Evolutionary conservation across 2,329 filamentous ascomycete genomes (phyloP).

Genomic region (Dothideomycetes sp.): DNA sequence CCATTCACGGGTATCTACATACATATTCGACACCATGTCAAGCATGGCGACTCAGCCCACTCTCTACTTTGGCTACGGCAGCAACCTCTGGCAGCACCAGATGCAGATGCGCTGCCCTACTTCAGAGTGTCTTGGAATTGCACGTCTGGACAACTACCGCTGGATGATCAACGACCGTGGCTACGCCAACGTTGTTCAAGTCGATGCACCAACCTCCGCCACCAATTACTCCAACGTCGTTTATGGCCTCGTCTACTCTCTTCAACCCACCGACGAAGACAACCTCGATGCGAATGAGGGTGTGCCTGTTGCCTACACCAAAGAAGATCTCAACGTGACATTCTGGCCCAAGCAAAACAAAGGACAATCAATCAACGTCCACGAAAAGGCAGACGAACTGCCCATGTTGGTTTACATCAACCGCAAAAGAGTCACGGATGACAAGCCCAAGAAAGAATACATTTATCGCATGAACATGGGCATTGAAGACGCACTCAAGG

Average conservation of each 20-base stretch:
- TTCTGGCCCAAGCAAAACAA: conserved; percentile 30
- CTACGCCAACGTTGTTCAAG: conserved; percentile 56
- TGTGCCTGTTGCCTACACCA: conserved; percentile 53
- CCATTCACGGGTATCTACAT: too few relatives aligned
- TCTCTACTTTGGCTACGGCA: conserved; percentile 15
- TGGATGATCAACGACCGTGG: conserved; percentile 61
- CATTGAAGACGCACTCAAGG: conserved; percentile 47
- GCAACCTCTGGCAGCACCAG: conserved; percentile 56
- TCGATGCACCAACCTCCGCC: conserved; percentile 14
- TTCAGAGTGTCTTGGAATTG: conserved; percentile 49
- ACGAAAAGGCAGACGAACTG: conserved; percentile 18
- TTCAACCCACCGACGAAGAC: conserved; percentile 43
- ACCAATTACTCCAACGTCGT: conserved; percentile 33
- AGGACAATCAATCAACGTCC: conserved; percentile 19
- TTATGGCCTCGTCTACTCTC: conserved; percentile 49
- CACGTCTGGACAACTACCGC: conserved; percentile 45
- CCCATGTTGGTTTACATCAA: conserved; percentile 54
- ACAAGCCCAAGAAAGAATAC: conserved; percentile 48
- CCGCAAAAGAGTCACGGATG: conserved; percentile 30
- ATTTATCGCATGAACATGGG: conserved; percentile 55
- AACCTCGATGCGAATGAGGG: conserved; percentile 51
- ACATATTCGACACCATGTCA: neutral
- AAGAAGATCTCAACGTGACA: conserved; percentile 38
- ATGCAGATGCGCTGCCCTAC: conserved; percentile 54
- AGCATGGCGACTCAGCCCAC: conserved; percentile 3